phyloP scores from a whole-genome alignment of 2,329 filamentous ascomycete genomes.

The Hortaea werneckii region DNA sequence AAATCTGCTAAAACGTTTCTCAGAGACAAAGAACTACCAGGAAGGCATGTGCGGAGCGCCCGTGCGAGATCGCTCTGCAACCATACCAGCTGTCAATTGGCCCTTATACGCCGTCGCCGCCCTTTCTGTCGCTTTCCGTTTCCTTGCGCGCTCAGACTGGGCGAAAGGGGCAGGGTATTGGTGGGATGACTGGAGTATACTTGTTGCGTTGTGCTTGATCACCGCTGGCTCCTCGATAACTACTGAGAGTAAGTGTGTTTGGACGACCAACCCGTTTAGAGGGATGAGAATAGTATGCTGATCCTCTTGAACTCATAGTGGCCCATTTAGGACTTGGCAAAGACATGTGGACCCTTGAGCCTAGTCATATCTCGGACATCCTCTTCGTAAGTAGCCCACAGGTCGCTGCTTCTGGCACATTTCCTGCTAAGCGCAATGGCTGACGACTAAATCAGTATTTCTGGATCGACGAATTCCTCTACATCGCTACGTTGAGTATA shows the following conservation, averaged over 20 bases:
- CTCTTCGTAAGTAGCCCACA: neutral
- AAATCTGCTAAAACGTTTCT: neutral
- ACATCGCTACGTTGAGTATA: neutral
- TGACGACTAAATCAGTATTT: neutral
- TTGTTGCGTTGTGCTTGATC: neutral
- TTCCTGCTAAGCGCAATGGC: neutral
- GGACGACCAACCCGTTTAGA: no score
- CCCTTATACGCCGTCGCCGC: neutral
- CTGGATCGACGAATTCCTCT: conserved; percentile 2
- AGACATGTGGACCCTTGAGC: conserved; percentile 1
- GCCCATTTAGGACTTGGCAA: neutral
- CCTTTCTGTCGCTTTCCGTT: neutral
- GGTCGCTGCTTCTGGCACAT: neutral
- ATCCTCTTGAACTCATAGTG: neutral
- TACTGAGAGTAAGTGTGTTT: neutral
- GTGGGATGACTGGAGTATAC: conserved; percentile 1
- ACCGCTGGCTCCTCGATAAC: neutral
- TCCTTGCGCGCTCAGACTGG: neutral
- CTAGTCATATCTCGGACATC: conserved; percentile 1
- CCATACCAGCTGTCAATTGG: neutral
- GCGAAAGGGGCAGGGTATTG: neutral
- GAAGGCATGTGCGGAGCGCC: neutral
- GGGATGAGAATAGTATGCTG: no score
- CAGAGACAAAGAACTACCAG: neutral
- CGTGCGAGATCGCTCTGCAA: neutral